These are phyloP conservation scores for Geranium brycei DNA, from an alignment of 345 rosid species.

Conservation along the genomic window DNA sequence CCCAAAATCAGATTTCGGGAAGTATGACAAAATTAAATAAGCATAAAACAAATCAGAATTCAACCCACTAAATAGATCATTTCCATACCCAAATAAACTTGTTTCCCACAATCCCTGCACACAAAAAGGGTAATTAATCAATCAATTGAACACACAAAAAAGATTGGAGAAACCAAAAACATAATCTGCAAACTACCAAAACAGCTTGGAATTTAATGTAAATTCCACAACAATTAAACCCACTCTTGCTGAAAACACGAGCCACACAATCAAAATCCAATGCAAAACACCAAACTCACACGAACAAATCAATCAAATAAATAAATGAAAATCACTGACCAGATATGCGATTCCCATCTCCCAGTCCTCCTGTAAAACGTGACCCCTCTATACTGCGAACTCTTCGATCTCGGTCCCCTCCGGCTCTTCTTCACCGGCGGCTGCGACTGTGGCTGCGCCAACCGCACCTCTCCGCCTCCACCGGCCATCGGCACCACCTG, in stretches of 20 bases:
- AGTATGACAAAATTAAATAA: no score
- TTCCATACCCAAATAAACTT: slow-evolving; percentile 58
- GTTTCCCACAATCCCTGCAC: slow-evolving; percentile 83
- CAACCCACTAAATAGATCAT: background rate
- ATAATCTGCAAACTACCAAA: no score
- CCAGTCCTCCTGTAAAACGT: slow-evolving; percentile 71
- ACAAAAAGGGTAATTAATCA: background rate
- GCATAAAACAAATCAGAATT: no score
- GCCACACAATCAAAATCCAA: no score
- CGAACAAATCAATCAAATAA: background rate
- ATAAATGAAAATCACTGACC: slow-evolving; percentile 22
- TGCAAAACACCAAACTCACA: no score
- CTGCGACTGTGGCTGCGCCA: slow-evolving; percentile 10
- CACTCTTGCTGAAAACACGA: no score
- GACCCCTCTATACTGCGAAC: slow-evolving; percentile 76
- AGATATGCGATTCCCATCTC: slow-evolving; percentile 80
- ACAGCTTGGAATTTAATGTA: no score
- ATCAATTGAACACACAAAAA: background rate
- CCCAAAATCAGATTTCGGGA: background rate
- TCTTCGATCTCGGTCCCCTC: slow-evolving; percentile 64
- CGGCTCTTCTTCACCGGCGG: slow-evolving; percentile 39
- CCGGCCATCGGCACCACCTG: background rate
- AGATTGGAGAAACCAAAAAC: background rate
- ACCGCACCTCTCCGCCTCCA: slow-evolving; percentile 10
- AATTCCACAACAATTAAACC: no score